Evolutionary conservation across 768 basidiomycete genomes (phyloP).

Genomic region (Termitomyces sp.): DNA sequence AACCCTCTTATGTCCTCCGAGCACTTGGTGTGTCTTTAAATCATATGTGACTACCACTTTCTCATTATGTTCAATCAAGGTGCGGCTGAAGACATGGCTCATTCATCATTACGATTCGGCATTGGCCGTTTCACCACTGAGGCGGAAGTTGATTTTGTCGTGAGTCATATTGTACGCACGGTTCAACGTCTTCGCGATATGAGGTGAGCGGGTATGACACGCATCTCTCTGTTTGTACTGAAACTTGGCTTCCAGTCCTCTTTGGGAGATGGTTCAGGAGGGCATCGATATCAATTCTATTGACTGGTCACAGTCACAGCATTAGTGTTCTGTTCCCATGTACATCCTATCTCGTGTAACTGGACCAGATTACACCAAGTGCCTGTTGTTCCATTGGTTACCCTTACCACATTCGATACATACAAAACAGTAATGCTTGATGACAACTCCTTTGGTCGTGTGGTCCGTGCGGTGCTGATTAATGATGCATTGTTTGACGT

Average conservation of each 20-base stretch:
- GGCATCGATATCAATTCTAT: constrained; percentile 95
- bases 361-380: background rate
- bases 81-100: constrained; percentile 98
- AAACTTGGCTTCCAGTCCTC: constrained; percentile 46
- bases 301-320: constrained; percentile 93
- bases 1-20: constrained; percentile 96
- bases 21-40: constrained; percentile 62
- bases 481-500: constrained; percentile 21
- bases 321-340: constrained; percentile 37
- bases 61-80: constrained; percentile 34
- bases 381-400: background rate
- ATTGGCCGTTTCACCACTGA: constrained; percentile 98
- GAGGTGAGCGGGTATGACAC: constrained; percentile 47
- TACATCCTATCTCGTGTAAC: constrained; percentile 5
- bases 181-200: constrained; percentile 89
- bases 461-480: constrained; percentile 6
- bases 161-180: constrained; percentile 80
- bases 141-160: constrained; percentile 92
- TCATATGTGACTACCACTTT: background rate
- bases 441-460: background rate
- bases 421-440: background rate
- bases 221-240: constrained; percentile 4
- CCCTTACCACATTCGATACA: background rate
- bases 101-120: constrained; percentile 95
- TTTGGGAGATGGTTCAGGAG: constrained; percentile 99